These are phyloP conservation scores for Elsinoe necatrix DNA, from an alignment of 2,329 filamentous ascomycete genomes.

Conservation along the genomic window DNA sequence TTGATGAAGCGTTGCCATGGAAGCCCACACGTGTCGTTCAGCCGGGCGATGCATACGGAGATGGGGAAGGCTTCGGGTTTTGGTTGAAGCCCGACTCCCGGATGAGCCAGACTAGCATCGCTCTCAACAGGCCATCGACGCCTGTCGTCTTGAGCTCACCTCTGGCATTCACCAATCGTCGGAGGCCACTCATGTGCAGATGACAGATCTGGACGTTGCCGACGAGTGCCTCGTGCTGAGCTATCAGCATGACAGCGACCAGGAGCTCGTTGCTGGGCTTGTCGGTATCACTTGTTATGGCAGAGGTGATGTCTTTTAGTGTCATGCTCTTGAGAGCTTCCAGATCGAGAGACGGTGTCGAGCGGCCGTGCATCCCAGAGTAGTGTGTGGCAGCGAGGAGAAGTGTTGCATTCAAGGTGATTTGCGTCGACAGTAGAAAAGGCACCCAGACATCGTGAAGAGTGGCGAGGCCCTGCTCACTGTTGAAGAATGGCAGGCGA, in stretches of 20 bases:
- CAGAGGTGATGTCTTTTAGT: conserved; percentile 36
- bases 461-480: conserved; percentile 16
- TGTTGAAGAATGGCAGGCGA: neutral
- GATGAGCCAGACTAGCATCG: conserved; percentile 30
- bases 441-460: conserved; percentile 35
- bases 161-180: conserved; percentile 38
- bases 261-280: conserved; percentile 36
- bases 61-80: neutral
- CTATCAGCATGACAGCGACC: conserved; percentile 44
- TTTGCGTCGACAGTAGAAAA: conserved; percentile 33
- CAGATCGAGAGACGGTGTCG: conserved; percentile 29
- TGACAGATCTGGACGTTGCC: conserved; percentile 36
- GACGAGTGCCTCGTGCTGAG: conserved; percentile 45
- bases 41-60: neutral
- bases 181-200: conserved; percentile 42
- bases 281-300: conserved; percentile 26
- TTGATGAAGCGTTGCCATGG: too few species aligned
- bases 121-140: conserved; percentile 38
- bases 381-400: conserved; percentile 37
- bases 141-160: conserved; percentile 36
- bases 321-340: conserved; percentile 38
- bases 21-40: too few species aligned
- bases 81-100: neutral
- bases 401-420: conserved; percentile 35
- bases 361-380: conserved; percentile 25